Conservation (phyloP, 2,329 filamentous ascomycete genomes). For the Sporothrix pseudoabietina region DNA sequence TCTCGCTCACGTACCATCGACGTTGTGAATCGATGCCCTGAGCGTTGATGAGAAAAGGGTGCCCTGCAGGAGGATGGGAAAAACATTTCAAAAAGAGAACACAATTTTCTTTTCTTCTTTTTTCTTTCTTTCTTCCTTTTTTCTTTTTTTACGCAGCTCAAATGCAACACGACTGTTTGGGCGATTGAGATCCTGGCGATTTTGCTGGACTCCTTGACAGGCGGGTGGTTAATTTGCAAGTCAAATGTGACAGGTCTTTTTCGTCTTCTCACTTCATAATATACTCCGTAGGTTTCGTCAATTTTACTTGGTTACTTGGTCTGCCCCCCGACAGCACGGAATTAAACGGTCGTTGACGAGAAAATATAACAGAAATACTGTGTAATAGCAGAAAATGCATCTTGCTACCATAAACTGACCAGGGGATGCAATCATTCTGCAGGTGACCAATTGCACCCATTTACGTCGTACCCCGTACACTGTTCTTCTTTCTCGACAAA, state of each 20-base stretch:
- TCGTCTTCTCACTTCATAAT: slow-evolving; percentile 1
- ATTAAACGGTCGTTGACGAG: not conserved
- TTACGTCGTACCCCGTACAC: too few species aligned
- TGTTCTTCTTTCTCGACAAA: not conserved
- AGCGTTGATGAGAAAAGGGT: not conserved
- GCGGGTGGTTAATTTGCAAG: not conserved
- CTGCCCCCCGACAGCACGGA: not conserved
- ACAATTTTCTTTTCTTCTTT: not conserved
- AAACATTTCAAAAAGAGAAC: not conserved
- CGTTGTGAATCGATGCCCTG: slow-evolving; percentile 1
- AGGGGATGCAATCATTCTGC: not conserved
- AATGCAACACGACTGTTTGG: slow-evolving; percentile 18
- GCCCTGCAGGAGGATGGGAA: not conserved
- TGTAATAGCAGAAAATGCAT: not conserved
- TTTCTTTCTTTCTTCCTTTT: not conserved
- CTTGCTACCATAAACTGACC: slow-evolving; percentile 5
- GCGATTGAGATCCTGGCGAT: not conserved
- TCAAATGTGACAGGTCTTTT: slow-evolving; percentile 9
- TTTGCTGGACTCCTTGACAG: not conserved
- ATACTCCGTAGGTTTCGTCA: not conserved
- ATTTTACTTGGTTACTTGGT: not conserved
- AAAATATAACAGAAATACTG: not conserved
- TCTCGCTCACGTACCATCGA: not conserved
- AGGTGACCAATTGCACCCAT: not conserved
- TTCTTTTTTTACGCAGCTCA: not conserved